Evolutionary conservation across 768 basidiomycete genomes (phyloP), one percentile per base, ranked within the genome.

Genomic region (Auricularia auricula-judae): DNA sequence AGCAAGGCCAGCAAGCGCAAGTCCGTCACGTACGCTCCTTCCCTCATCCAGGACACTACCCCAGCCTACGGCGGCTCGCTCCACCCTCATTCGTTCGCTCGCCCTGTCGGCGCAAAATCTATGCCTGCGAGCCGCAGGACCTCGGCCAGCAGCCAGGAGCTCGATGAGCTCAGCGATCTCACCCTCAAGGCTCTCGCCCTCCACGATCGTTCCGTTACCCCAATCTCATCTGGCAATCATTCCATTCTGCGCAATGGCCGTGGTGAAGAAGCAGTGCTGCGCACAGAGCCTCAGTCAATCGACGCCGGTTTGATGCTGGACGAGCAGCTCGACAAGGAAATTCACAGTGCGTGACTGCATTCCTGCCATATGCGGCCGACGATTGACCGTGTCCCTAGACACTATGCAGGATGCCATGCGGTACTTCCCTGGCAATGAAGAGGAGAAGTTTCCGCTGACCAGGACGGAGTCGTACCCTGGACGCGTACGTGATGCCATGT

Each of bases 121-220:
- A 93, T 94, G 91, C 92, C 92, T 44, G 90, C 91, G 14, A 93
- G 91, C 70, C 86, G 92, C 66, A 86, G 92, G 65, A 91, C 89
- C 11, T 94, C 92, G 3, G 89, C 91, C 18, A 93, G 91, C 71
- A 87, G 86, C 68, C 87, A 89, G 65, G 91, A 93, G 43, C 68
- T 67, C 67, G 91, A 91, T 65, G 89, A 93, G 65, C 76, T 93
- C 68, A 87, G 86, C 16, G 80, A 82, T 34, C 77, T 93, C 66
- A 85, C 83, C 12, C 75, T 93, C 65, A 80, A 84, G 11, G 89
- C 91, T 66, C 78, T 82, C 54, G 66, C 79, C 80, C 39, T 86
- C 86, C 21, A 62, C 35, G 62, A 66, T 61, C 33, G 39, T n/a
- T 39, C 62, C 39, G 61, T 60, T 36, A 86, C 86, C 36, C 79